phyloP scores from a whole-genome alignment of 768 basidiomycete species.

The Auricularia sp. region DNA sequence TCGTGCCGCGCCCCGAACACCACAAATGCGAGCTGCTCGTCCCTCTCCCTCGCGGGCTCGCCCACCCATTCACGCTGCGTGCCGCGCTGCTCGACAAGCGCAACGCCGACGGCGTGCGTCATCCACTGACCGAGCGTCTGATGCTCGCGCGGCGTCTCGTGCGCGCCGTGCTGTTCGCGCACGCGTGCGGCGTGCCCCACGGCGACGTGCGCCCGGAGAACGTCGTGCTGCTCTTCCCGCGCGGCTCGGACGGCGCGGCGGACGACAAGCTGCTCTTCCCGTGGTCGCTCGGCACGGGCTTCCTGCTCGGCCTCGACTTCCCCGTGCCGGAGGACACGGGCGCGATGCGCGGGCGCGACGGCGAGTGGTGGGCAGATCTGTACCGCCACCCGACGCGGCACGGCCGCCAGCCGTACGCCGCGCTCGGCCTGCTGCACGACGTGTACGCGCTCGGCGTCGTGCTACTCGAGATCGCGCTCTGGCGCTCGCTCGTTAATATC shows the following conservation, averaged over 20 bases:
- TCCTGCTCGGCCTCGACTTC: constrained; percentile 5
- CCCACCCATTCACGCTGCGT: background rate
- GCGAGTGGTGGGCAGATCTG: background rate
- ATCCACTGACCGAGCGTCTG: background rate
- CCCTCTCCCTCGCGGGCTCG: background rate
- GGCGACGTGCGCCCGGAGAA: constrained; percentile 5
- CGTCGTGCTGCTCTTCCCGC: background rate
- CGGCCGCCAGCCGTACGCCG: background rate
- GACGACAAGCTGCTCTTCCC: background rate
- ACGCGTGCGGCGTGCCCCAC: background rate
- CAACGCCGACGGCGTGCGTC: background rate
- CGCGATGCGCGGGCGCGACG: background rate
- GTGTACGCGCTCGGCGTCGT: constrained; percentile 4
- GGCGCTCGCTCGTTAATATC: background rate
- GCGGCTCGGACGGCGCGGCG: background rate
- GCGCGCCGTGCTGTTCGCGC: background rate
- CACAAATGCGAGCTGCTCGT: constrained; percentile 1
- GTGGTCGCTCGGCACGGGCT: background rate
- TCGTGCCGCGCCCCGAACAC: background rate
- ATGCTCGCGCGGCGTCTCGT: background rate
- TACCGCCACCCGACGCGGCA: constrained; percentile 1
- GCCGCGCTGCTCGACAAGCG: background rate
- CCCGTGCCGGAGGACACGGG: background rate
- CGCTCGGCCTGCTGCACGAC: constrained; percentile 1
- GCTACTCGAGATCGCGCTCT: constrained; percentile 4